phyloP scores from a whole-genome alignment of 768 basidiomycete genomes.

The Cystobasidium ongulense region DNA sequence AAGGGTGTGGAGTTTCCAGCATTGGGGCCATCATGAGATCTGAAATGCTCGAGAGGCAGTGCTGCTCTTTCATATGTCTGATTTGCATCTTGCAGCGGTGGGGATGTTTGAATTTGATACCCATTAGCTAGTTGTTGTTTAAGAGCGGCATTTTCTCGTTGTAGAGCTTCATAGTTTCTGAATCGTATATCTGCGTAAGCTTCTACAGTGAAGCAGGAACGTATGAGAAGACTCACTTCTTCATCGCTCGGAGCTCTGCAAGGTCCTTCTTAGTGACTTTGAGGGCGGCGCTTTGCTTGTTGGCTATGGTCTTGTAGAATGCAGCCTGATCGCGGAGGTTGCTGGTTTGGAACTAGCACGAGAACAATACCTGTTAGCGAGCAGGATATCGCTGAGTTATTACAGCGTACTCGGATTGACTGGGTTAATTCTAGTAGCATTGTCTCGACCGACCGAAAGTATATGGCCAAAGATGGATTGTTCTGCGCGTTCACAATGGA shows the following conservation, averaged over 20 bases:
- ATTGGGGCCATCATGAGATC: too few species aligned
- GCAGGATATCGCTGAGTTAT: not conserved
- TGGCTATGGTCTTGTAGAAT: slow-evolving; percentile 5
- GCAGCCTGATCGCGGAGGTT: slow-evolving; percentile 10
- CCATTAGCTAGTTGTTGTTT: not conserved
- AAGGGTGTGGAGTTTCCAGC: too few species aligned
- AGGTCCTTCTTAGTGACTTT: slow-evolving; percentile 1
- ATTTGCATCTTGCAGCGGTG: not conserved
- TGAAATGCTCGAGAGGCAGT: too few species aligned
- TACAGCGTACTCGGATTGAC: not conserved
- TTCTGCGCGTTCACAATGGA: not conserved
- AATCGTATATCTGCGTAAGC: too few species aligned
- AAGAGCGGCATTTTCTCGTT: slow-evolving; percentile 8
- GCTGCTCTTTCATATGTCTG: not conserved
- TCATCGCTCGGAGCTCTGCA: not conserved
- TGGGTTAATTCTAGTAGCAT: not conserved
- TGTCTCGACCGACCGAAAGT: not conserved
- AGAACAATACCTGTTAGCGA: not conserved
- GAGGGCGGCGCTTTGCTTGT: slow-evolving; percentile 13
- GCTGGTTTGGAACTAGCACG: slow-evolving; percentile 4
- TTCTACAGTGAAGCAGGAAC: not conserved
- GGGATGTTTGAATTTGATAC: not conserved
- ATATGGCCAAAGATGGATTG: not conserved
- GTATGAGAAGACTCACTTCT: not conserved
- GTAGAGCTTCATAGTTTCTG: slow-evolving; percentile 14